Base-by-base conservation (phyloP, 1,284 basidiomycete genomes). In the Leccinum insolens region DNA sequence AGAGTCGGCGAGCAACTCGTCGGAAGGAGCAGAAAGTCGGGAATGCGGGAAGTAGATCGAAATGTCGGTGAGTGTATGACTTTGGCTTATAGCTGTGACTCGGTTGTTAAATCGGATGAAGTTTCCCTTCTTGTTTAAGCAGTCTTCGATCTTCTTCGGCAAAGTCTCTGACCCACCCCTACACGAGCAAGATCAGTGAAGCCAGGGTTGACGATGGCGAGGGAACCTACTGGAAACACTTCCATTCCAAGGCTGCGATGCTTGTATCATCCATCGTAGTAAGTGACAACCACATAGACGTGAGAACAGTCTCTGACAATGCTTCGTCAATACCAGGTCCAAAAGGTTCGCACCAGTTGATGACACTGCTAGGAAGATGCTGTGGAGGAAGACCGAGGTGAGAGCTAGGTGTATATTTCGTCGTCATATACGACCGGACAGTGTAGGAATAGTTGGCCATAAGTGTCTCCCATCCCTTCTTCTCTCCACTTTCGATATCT, bases 311-410 rank as follows among this genome's bases (percentile, higher is more conserved):
- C 4, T 69, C 61, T 41, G 22, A 11, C 3, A 69, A 61, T 14
- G 57, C 49, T 22, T 2, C 3, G 4, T 69, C 61, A 25, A 15
- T 41, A 25, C 12, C 1, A n/a, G 2, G 5, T 58, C 4, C 65
- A 22, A 77, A 63, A 5, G 67, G 68, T 37, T 44, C 70, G 22
- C 70, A 72, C 75, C 76, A 78, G 58, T 73, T 69, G 60, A 77
- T 68, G 2, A 71, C 70, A 11, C 68, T 71, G 20, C 14, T 72
- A 4, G 69, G 59, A 37, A 77, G 70, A 44, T 65, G 64, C 5
- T n/a, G 34, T 2, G 65, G 65, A 22, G 67, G 75, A 46, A 74
- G 70, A 4, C 34, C 17, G 14, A 76, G 70, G 41, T 59, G 25
- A 11, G 14, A 28, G 14, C 69, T 76, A 9, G 73, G 75, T 4